Evolutionary conservation across 257 asterid genomes (phyloP).

Genomic region (Plantago major): DNA sequence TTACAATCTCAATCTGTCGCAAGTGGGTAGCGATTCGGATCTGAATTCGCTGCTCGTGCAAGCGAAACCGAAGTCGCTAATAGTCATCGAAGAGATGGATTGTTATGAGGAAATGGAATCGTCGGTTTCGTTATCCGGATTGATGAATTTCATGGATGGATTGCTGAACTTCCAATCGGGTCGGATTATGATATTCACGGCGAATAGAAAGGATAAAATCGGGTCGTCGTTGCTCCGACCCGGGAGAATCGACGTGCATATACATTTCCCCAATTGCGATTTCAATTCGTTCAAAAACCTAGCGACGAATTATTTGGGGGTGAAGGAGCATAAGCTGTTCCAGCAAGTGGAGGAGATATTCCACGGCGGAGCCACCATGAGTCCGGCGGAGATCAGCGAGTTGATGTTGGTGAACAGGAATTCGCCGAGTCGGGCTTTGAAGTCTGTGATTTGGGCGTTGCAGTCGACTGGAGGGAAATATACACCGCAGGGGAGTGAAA

Average conservation of each 20-base stretch:
- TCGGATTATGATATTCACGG: slow-evolving; percentile 56
- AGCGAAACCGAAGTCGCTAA: slow-evolving; percentile 42
- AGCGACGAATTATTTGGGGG: slow-evolving; percentile 23
- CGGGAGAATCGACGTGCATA: slow-evolving; percentile 27
- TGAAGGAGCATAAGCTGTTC: slow-evolving; percentile 22
- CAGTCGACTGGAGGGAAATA: neutral
- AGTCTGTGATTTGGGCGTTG: slow-evolving; percentile 23
- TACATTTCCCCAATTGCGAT: slow-evolving; percentile 21
- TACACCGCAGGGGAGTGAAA: neutral
- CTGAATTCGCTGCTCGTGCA: slow-evolving; percentile 46
- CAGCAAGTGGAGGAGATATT: slow-evolving; percentile 31
- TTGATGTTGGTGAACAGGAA: slow-evolving; percentile 24
- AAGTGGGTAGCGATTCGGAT: slow-evolving; percentile 43
- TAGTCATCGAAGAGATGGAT: slow-evolving; percentile 62
- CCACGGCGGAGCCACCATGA: slow-evolving; percentile 25
- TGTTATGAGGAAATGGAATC: slow-evolving; percentile 21
- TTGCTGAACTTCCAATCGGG: slow-evolving; percentile 41
- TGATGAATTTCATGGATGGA: slow-evolving; percentile 68
- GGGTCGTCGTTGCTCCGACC: slow-evolving; percentile 23
- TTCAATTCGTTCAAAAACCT: slow-evolving; percentile 21
- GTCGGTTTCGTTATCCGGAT: slow-evolving; percentile 38
- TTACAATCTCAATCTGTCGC: slow-evolving; percentile 46
- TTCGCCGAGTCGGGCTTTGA: slow-evolving; percentile 29
- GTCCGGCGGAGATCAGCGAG: slow-evolving; percentile 31
- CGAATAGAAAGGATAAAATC: slow-evolving; percentile 45